Evolutionary conservation across 2,329 filamentous ascomycete species (phyloP), one percentile per base, ranked within the genome.

Genomic region (Aurifilum marmelostoma): DNA sequence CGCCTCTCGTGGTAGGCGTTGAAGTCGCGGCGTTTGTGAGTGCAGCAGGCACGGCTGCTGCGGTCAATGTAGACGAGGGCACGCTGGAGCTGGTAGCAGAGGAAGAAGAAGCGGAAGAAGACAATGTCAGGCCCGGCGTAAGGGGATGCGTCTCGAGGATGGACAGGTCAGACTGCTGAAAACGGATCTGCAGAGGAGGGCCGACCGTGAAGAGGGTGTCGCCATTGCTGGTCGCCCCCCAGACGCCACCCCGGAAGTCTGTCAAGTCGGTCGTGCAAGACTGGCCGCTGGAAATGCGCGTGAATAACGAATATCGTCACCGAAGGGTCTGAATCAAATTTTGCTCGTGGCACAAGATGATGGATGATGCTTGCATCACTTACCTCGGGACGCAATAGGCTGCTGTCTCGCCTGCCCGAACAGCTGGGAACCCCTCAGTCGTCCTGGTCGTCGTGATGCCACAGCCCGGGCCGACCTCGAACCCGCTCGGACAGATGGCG

Each of bases 181-280:
- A 81, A 37, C 80, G 78, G 67, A 80, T 81, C 69, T 81, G 79
- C 56, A 81, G 71, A 16, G 78, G 78, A 47, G 79, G 79, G 16
- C 78, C 79, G 14, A 79, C 76, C 2, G 78, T 80, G 52, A 77
- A 77, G 52, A 77, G 77, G 1, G 60, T 50, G 61, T 50, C 63
- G 41, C 37, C 63, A 12, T 32, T 56, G 43, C 41, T 62, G 61
- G 67, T 69, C n/a, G 67, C 67, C 7, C 79, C 80, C 79, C 80
- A 81, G 63, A 80, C 75, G 37, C 80, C 79, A 9, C 79, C 80
- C 2, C 76, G 77, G 63, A 78, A 81, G 66, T 81, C 79, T 4
- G 79, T 77, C 7, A 77, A 79, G 65, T 83, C 81, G 1, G 79
- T 79, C 2, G 80, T 80, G 71, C 81, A 83, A 3, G 75, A 74